phyloP scores from a whole-genome alignment of 352 stramenopile genomes.

The Globisporangium orthogonon region DNA sequence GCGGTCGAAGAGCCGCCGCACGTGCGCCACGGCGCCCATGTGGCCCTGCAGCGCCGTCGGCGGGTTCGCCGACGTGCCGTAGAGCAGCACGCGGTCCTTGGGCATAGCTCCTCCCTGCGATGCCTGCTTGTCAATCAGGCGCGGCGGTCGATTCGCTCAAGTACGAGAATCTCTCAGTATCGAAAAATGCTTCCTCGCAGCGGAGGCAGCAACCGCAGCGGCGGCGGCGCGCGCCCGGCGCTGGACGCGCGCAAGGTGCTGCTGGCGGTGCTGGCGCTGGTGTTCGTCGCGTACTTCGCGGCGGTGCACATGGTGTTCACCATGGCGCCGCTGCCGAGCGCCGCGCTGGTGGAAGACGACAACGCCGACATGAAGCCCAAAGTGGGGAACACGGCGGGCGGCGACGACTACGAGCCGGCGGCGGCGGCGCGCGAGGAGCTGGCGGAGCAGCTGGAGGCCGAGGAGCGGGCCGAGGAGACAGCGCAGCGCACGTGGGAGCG shows the following conservation, averaged over 20 bases:
- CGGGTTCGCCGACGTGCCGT: slow-evolving; percentile 83
- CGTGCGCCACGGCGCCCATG: slow-evolving; percentile 74
- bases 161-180: background rate
- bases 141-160: too few species aligned
- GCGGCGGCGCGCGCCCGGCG: slow-evolving; percentile 4
- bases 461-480: background rate
- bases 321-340: slow-evolving; percentile 13
- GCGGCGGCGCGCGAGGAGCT: slow-evolving; percentile 10
- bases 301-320: slow-evolving; percentile 65
- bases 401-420: slow-evolving; percentile 4
- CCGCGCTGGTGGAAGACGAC: background rate
- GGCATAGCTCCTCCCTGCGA: too few species aligned
- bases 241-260: slow-evolving; percentile 52
- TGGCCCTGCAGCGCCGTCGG: slow-evolving; percentile 63
- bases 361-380: slow-evolving; percentile 1
- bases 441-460: slow-evolving; percentile 8
- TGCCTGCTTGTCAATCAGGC: too few species aligned
- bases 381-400: background rate
- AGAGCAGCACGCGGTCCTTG: slow-evolving; percentile 56
- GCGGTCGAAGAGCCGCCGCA: slow-evolving; percentile 62
- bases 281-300: slow-evolving; percentile 63
- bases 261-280: slow-evolving; percentile 36
- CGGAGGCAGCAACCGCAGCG: slow-evolving; percentile 12
- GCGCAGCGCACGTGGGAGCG: slow-evolving; percentile 26
- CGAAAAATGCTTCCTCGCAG: too few species aligned